Conservation (phyloP, 352 stramenopile species). For the Pythium utonaiense region DNA sequence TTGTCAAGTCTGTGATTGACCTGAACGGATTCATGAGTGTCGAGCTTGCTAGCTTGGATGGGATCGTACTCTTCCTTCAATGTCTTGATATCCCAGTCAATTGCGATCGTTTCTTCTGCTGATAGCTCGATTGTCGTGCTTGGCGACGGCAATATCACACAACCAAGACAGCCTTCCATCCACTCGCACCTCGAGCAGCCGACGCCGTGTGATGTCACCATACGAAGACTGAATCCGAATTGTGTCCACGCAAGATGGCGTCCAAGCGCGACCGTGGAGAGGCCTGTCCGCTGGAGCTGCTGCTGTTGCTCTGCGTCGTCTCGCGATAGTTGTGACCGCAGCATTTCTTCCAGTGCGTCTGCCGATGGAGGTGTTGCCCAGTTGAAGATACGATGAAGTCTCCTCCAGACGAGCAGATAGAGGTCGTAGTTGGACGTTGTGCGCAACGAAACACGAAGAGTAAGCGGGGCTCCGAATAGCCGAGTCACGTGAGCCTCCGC, state of each 20-base stretch:
- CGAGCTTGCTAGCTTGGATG: slow-evolving; percentile 79
- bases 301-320: slow-evolving; percentile 19
- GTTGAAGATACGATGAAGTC: slow-evolving; percentile 82
- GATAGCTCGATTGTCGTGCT: slow-evolving; percentile 40
- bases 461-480: slow-evolving; percentile 73
- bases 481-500: slow-evolving; percentile 75
- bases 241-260: slow-evolving; percentile 54
- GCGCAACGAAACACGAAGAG: slow-evolving; percentile 64
- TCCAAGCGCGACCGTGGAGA: slow-evolving; percentile 61
- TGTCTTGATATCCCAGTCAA: slow-evolving; percentile 88
- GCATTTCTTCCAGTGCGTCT: slow-evolving; percentile 26
- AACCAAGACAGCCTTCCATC: slow-evolving; percentile 84
- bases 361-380: slow-evolving; percentile 51
- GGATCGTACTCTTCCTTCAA: slow-evolving; percentile 86
- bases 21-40: slow-evolving; percentile 61
- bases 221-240: slow-evolving; percentile 82
- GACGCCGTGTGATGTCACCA: slow-evolving; percentile 78
- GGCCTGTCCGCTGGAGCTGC: slow-evolving; percentile 34
- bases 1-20: slow-evolving; percentile 70
- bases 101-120: slow-evolving; percentile 79
- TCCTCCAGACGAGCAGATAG: slow-evolving; percentile 76
- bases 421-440: slow-evolving; percentile 67
- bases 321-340: background rate
- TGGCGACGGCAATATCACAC: slow-evolving; percentile 63
- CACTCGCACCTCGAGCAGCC: slow-evolving; percentile 88